Conservation (phyloP, 176 grass and related monocot species). For the Lolium rigidum region DNA sequence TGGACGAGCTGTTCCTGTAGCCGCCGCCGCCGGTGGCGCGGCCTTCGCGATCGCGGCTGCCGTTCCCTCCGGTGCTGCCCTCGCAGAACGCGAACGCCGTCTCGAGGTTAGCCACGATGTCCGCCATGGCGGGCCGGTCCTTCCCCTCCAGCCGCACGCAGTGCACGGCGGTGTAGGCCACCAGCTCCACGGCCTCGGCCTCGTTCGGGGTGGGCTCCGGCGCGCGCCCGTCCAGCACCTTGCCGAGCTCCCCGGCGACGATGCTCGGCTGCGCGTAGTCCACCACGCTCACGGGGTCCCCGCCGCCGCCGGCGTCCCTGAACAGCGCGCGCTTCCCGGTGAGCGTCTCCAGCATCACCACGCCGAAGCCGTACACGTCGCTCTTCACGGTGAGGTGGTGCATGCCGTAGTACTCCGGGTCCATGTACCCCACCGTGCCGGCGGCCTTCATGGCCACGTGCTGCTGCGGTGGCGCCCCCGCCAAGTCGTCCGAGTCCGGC, state of each 20-base stretch:
- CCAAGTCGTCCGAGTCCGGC: conserved; percentile 38
- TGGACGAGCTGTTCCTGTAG: conserved; percentile 61
- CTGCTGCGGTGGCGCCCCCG: not conserved
- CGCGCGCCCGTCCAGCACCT: conserved; percentile 68
- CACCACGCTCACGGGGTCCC: conserved; percentile 63
- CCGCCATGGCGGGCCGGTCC: conserved; percentile 69
- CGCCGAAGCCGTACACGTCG: conserved; percentile 91
- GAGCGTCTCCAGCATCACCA: conserved; percentile 88
- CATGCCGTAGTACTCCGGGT: conserved; percentile 95
- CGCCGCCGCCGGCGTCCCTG: conserved; percentile 62
- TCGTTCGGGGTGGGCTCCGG: conserved; percentile 40
- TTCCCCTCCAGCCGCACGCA: conserved; percentile 77
- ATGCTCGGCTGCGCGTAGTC: conserved; percentile 71
- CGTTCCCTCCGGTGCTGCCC: conserved; percentile 33
- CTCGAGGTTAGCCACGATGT: conserved; percentile 86
- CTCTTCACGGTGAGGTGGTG: conserved; percentile 93
- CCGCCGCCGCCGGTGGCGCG: not conserved
- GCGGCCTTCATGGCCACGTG: conserved; percentile 66
- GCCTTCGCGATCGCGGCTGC: conserved; percentile 29
- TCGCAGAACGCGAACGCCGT: conserved; percentile 73
- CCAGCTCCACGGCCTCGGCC: conserved; percentile 84
- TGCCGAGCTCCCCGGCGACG: conserved; percentile 52
- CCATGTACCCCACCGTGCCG: conserved; percentile 96
- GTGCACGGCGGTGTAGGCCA: conserved; percentile 75
- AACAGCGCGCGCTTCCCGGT: conserved; percentile 81